Evolutionary conservation across 805 yeast genomes (phyloP).

Genomic region (Zygoascus biomembranicola): DNA sequence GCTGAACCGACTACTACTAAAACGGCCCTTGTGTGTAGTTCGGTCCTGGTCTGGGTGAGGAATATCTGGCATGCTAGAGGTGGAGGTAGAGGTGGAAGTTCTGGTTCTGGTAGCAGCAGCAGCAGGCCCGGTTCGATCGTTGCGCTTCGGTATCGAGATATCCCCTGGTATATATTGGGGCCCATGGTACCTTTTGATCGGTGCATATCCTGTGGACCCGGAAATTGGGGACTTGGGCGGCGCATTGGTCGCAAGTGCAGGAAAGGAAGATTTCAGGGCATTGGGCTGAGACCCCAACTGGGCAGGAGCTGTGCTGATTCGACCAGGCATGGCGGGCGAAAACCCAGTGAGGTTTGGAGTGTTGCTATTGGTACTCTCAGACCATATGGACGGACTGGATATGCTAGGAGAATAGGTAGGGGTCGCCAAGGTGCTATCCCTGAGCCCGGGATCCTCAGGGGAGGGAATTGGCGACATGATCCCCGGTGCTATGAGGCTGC

Average conservation of each 20-base stretch:
- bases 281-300: neutral
- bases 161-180: neutral
- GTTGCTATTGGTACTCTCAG: neutral
- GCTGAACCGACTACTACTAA: neutral
- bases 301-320: neutral
- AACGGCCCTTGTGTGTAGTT: neutral
- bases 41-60: neutral
- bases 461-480: constrained; percentile 52
- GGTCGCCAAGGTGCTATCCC: neutral
- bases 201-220: neutral
- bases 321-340: neutral
- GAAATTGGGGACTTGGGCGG: neutral
- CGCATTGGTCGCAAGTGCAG: neutral
- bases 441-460: constrained; percentile 58
- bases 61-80: neutral
- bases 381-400: neutral
- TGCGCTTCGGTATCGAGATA: neutral
- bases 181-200: neutral
- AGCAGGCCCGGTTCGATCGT: neutral
- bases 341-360: neutral
- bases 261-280: neutral
- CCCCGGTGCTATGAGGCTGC: neutral
- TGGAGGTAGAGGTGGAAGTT: neutral
- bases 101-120: neutral
- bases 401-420: neutral